These are phyloP conservation scores for Solanum corneliomulleri DNA, from an alignment of 257 asterid species.

Conservation along the genomic window DNA sequence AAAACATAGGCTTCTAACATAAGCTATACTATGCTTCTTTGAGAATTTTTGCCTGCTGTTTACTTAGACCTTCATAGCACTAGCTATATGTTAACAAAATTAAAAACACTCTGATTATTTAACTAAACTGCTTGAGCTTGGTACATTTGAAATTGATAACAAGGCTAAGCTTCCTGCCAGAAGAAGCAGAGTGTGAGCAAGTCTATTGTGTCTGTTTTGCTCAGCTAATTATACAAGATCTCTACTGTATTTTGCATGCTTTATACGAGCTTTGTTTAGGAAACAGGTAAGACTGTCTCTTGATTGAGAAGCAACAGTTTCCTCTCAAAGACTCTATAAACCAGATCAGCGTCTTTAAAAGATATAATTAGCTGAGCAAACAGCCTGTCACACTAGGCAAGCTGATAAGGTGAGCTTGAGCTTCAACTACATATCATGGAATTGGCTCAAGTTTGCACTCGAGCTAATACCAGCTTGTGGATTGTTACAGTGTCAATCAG, in stretches of 20 bases:
- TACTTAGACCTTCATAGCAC: background rate
- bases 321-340: background rate
- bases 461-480: slow-evolving; percentile 12
- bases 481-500: slow-evolving; percentile 13
- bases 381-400: slow-evolving; percentile 19
- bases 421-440: slow-evolving; percentile 8
- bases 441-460: slow-evolving; percentile 23
- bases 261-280: slow-evolving; percentile 10
- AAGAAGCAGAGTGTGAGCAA: slow-evolving; percentile 20
- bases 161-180: slow-evolving; percentile 23
- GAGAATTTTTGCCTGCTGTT: background rate
- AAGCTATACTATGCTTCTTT: background rate
- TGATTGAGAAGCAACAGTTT: slow-evolving; percentile 14
- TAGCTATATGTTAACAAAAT: background rate
- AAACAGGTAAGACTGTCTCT: slow-evolving; percentile 11
- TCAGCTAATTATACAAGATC: slow-evolving; percentile 36
- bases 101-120: background rate
- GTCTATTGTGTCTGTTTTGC: slow-evolving; percentile 21
- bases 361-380: slow-evolving; percentile 43
- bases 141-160: slow-evolving; percentile 3
- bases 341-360: background rate
- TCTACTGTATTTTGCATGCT: slow-evolving; percentile 5
- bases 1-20: background rate
- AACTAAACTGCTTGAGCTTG: slow-evolving; percentile 9
- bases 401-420: slow-evolving; percentile 28